These are phyloP conservation scores for Buddleja alternifolia DNA, from an alignment of 257 asterid genomes.

Conservation along the genomic window DNA sequence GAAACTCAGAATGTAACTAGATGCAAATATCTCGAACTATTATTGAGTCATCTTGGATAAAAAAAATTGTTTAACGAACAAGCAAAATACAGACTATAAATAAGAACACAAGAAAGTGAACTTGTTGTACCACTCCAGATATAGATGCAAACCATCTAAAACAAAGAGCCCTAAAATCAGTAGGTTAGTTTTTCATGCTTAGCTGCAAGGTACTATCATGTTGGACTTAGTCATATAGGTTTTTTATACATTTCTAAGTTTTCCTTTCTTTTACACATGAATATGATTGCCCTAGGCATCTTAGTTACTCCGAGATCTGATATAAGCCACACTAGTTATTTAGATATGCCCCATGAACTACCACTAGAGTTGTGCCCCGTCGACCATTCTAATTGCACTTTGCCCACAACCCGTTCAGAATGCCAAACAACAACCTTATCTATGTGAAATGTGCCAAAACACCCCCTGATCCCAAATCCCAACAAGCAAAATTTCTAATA, in stretches of 20 bases:
- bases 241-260: background rate
- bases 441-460: no score
- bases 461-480: no score
- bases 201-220: background rate
- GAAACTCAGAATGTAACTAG: background rate
- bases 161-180: background rate
- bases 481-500: no score
- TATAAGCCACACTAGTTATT: background rate
- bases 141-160: slow-evolving; percentile 1
- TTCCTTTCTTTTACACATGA: background rate
- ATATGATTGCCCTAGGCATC: background rate
- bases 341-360: background rate
- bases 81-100: slow-evolving; percentile 11
- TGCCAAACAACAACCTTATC: no score
- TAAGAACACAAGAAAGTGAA: slow-evolving; percentile 7
- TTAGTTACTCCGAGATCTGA: background rate
- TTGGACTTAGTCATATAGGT: background rate
- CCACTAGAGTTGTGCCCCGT: background rate
- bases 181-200: background rate
- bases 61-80: background rate
- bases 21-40: background rate
- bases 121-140: background rate
- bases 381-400: no score
- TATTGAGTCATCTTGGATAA: background rate
- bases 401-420: no score